Conservation (phyloP, 768 basidiomycete genomes). For the Udeniomyces megalosporus region DNA sequence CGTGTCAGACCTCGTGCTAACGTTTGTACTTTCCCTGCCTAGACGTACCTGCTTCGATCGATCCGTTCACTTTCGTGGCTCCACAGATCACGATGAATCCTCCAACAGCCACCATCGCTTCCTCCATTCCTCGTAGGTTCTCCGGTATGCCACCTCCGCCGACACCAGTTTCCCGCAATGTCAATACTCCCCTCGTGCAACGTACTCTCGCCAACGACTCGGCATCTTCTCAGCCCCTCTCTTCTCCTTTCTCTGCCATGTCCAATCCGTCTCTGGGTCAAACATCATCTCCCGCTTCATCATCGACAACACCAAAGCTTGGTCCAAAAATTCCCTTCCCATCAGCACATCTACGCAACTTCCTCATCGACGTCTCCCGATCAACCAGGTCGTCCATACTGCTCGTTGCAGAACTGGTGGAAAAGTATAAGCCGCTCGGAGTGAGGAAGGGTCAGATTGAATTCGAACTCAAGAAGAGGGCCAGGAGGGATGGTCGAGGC, state of each 20-base stretch:
- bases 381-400: slow-evolving; percentile 39
- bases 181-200: slow-evolving; percentile 22
- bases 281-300: neutral
- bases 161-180: slow-evolving; percentile 5
- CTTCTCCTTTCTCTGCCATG: slow-evolving; percentile 6
- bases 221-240: neutral
- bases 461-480: slow-evolving; percentile 54
- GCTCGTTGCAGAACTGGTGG: slow-evolving; percentile 56
- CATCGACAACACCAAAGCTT: slow-evolving; percentile 33
- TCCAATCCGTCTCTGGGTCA: neutral
- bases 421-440: slow-evolving; percentile 49
- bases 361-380: slow-evolving; percentile 47
- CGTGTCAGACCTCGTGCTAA: neutral
- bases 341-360: slow-evolving; percentile 42
- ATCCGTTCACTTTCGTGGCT: slow-evolving; percentile 63
- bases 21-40: neutral
- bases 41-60: slow-evolving; percentile 58
- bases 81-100: slow-evolving; percentile 20
- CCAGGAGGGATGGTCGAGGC: slow-evolving; percentile 35
- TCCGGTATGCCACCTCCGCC: slow-evolving; percentile 12
- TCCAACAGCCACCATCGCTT: slow-evolving; percentile 22
- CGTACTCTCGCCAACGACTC: slow-evolving; percentile 23
- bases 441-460: slow-evolving; percentile 56
- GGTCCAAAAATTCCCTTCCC: slow-evolving; percentile 39
- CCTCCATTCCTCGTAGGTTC: slow-evolving; percentile 6